phyloP scores from a whole-genome alignment of 1,284 basidiomycete species.

The Austropuccinia psidii region DNA sequence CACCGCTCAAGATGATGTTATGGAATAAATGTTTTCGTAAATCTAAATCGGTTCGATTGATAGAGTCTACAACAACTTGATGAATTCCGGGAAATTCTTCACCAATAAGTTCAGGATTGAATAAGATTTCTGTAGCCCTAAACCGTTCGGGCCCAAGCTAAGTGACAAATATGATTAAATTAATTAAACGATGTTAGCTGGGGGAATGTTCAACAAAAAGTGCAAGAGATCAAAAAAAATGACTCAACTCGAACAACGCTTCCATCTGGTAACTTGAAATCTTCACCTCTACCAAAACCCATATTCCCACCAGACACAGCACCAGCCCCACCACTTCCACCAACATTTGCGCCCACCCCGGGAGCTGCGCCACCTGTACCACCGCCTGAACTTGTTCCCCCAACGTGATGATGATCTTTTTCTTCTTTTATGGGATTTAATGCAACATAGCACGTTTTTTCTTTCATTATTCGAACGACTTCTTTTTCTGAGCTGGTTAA shows the following conservation, averaged over 20 bases:
- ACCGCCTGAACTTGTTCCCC: constrained; percentile 2
- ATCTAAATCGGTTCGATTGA: constrained; percentile 67
- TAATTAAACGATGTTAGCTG: neutral
- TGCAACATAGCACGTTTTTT: constrained; percentile 11
- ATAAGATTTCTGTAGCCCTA: constrained; percentile 93
- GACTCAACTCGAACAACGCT: constrained; percentile 62
- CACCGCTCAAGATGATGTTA: constrained; percentile 93
- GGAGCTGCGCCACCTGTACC: neutral
- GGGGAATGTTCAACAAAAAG: constrained; percentile 5
- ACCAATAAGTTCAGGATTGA: constrained; percentile 94
- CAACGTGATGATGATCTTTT: constrained; percentile 87
- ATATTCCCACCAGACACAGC: constrained; percentile 37
- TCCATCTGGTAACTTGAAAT: constrained; percentile 91
- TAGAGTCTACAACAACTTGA: constrained; percentile 58
- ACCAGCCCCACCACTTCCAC: constrained; percentile 89
- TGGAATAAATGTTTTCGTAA: constrained; percentile 89
- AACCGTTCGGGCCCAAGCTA: constrained; percentile 92
- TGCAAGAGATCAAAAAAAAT: neutral
- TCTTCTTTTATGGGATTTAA: constrained; percentile 58
- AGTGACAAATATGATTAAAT: neutral
- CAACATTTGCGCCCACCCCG: constrained; percentile 54
- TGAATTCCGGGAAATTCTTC: constrained; percentile 95
- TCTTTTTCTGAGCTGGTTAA: constrained; percentile 96
- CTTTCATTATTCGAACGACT: constrained; percentile 83
- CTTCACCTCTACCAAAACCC: constrained; percentile 61